phyloP scores from a whole-genome alignment of 805 yeast genomes.

The Candida namnaoensis region DNA sequence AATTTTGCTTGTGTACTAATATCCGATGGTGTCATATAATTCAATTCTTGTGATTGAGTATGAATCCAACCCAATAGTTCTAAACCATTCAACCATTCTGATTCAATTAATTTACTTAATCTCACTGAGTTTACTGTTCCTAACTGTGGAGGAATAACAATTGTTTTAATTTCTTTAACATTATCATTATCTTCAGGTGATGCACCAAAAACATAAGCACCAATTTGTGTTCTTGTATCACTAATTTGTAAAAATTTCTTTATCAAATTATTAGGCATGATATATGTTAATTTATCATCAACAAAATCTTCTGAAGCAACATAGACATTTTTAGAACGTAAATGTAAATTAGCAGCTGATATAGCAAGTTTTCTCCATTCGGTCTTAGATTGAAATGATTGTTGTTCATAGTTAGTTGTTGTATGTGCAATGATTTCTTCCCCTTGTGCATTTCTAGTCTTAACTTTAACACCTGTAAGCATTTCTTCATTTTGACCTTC shows the following conservation, averaged over 20 bases:
- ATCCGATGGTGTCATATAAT: slow-evolving; percentile 61
- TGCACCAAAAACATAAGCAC: slow-evolving; percentile 72
- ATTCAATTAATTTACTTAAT: slow-evolving; percentile 33
- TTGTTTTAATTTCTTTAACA: slow-evolving; percentile 68
- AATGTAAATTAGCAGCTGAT: slow-evolving; percentile 60
- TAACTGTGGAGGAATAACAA: slow-evolving; percentile 82
- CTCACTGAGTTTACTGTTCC: slow-evolving; percentile 57
- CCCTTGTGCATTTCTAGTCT: slow-evolving; percentile 87
- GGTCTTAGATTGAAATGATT: slow-evolving; percentile 70
- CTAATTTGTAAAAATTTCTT: slow-evolving; percentile 71
- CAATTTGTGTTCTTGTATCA: slow-evolving; percentile 76
- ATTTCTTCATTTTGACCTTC: slow-evolving; percentile 40
- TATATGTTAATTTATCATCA: slow-evolving; percentile 51
- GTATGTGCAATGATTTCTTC: slow-evolving; percentile 94
- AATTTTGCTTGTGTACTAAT: slow-evolving; percentile 45
- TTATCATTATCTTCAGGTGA: slow-evolving; percentile 64
- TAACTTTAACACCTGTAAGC: slow-evolving; percentile 54
- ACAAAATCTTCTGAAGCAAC: slow-evolving; percentile 62
- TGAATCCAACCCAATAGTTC: slow-evolving; percentile 95
- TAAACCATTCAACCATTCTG: slow-evolving; percentile 44
- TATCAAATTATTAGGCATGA: slow-evolving; percentile 76
- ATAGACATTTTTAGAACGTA: slow-evolving; percentile 69
- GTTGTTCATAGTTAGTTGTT: slow-evolving; percentile 81
- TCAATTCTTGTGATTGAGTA: slow-evolving; percentile 63
- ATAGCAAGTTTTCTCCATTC: slow-evolving; percentile 91